Percentiles rank a stretch among this genome's conserved stretches.
These are phyloP conservation scores for Endotrypanum monterogeii DNA, from an alignment of 208 protist genomes.

Conservation along the genomic window DNA sequence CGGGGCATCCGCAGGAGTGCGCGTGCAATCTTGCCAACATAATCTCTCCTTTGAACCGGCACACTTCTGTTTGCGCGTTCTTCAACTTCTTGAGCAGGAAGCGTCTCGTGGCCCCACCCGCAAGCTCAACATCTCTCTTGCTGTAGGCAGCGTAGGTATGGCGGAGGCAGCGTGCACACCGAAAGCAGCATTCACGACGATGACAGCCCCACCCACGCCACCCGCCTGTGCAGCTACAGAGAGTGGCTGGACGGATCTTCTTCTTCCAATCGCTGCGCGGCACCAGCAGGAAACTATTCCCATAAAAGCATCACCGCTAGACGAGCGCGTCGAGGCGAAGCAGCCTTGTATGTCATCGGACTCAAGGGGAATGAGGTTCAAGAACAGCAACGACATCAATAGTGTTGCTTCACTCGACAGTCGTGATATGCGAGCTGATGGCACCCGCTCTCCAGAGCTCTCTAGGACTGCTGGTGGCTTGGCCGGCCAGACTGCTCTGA, in stretches of 20 bases:
- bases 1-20: background rate
- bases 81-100: constrained; percentile 21
- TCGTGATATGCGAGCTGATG: background rate
- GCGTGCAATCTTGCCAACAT: background rate
- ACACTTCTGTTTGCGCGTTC: constrained; percentile 14
- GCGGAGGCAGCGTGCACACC: background rate
- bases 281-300: constrained; percentile 5
- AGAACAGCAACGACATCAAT: background rate
- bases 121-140: constrained; percentile 14
- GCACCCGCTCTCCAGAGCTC: background rate
- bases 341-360: background rate
- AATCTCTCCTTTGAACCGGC: background rate
- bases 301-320: background rate
- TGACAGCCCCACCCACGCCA: background rate
- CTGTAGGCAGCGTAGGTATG: constrained; percentile 4
- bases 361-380: background rate
- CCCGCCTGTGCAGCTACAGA: background rate
- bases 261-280: constrained; percentile 5
- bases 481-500: background rate
- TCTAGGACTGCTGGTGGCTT: background rate
- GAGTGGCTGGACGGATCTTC: constrained; percentile 7
- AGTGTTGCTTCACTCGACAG: background rate
- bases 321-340: background rate
- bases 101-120: constrained; percentile 13
- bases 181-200: background rate